Percentiles rank a stretch among this genome's conserved stretches.
These are phyloP conservation scores for Hericium alpestre DNA, from an alignment of 768 basidiomycete genomes.

Conservation along the genomic window DNA sequence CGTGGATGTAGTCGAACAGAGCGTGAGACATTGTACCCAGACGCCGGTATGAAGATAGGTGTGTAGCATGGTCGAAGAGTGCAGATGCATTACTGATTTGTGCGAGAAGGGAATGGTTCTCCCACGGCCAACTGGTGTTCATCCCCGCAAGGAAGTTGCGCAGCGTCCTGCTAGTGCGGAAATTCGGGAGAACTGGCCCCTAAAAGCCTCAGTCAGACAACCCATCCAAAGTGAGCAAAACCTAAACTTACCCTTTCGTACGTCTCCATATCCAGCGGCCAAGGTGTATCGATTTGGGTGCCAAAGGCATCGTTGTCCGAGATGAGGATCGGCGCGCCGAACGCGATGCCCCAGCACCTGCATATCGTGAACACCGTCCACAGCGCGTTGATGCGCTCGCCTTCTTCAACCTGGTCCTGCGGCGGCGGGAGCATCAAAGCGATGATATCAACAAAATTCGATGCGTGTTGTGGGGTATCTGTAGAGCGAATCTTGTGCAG, in stretches of 20 bases:
- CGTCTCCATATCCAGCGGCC: slow-evolving; percentile 25
- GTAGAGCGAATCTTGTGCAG: slow-evolving; percentile 17
- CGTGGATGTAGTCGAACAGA: background rate
- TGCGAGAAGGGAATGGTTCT: slow-evolving; percentile 28
- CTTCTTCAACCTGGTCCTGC: slow-evolving; percentile 41
- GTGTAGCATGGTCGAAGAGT: slow-evolving; percentile 47
- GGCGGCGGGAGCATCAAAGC: slow-evolving; percentile 25
- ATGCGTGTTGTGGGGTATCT: slow-evolving; percentile 5
- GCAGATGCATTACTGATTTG: slow-evolving; percentile 45
- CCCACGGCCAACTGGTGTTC: slow-evolving; percentile 23
- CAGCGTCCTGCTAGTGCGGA: slow-evolving; percentile 38
- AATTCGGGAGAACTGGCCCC: slow-evolving; percentile 33
- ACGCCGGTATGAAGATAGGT: slow-evolving; percentile 32
- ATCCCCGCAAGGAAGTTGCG: slow-evolving; percentile 35
- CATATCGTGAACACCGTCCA: slow-evolving; percentile 54
- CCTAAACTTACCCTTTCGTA: slow-evolving; percentile 10
- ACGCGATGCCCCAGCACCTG: slow-evolving; percentile 42
- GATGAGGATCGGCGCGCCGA: slow-evolving; percentile 41
- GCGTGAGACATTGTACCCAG: slow-evolving; percentile 15
- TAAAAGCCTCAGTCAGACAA: slow-evolving; percentile 21
- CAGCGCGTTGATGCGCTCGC: slow-evolving; percentile 56
- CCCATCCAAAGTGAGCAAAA: slow-evolving; percentile 16
- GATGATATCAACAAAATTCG: slow-evolving; percentile 7
- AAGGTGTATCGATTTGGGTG: slow-evolving; percentile 29
- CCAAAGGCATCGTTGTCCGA: slow-evolving; percentile 39